Evolutionary conservation across 1,284 basidiomycete genomes (phyloP).

Genomic region (Ceratobasidium sp.): DNA sequence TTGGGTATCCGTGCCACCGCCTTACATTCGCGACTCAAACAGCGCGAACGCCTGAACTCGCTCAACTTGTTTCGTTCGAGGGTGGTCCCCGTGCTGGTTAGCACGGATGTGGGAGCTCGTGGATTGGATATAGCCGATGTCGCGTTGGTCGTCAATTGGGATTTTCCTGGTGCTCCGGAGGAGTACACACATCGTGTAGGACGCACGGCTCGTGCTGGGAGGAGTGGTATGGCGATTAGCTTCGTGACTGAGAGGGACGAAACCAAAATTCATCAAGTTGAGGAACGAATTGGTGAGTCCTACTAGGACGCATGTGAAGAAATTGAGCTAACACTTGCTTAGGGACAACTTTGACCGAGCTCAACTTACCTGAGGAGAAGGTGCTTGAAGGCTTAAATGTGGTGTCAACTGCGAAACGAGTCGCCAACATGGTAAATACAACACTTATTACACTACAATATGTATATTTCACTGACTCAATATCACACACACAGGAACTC

Average conservation of each 20-base stretch:
- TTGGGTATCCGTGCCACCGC: slow-evolving; percentile 87
- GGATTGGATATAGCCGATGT: slow-evolving; percentile 96
- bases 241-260: slow-evolving; percentile 95
- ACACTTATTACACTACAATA: background rate
- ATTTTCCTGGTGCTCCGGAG: slow-evolving; percentile 81
- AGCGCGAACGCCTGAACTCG: slow-evolving; percentile 86
- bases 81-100: slow-evolving; percentile 90
- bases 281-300: slow-evolving; percentile 82
- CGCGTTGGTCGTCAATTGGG: slow-evolving; percentile 96
- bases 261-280: slow-evolving; percentile 83
- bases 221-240: slow-evolving; percentile 89
- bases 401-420: slow-evolving; percentile 90
- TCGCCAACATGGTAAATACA: slow-evolving; percentile 87
- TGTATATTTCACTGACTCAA: background rate
- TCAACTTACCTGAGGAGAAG: slow-evolving; percentile 79
- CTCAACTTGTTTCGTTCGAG: slow-evolving; percentile 88
- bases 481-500: slow-evolving; percentile 69
- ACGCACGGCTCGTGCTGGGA: slow-evolving; percentile 93
- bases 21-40: slow-evolving; percentile 92
- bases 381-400: slow-evolving; percentile 89
- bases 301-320: background rate
- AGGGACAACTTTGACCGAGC: slow-evolving; percentile 80
- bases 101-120: slow-evolving; percentile 94
- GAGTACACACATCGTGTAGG: slow-evolving; percentile 71
- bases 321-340: slow-evolving; percentile 23